A percentile compares a stretch with the other conserved stretches of the same genome.
These are phyloP conservation scores for Diaporthe amygdali DNA, from an alignment of 2,329 filamentous ascomycete species.

Conservation along the genomic window DNA sequence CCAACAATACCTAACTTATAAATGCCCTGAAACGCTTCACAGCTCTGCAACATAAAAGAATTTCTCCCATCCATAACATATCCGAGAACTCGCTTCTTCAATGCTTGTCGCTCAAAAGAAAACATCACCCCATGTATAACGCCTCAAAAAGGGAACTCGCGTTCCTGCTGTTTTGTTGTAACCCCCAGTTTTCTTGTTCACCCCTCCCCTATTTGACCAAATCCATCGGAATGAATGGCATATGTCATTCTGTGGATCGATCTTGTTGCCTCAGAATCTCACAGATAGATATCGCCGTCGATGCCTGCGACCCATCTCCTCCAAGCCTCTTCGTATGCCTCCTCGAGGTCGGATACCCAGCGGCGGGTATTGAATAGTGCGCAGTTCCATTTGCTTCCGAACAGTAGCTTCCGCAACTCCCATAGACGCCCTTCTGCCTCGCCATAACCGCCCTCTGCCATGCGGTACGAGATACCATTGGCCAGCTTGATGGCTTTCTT, in stretches of 20 bases:
- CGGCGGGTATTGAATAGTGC: slow-evolving; percentile 88
- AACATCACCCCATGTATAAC: slow-evolving; percentile 1
- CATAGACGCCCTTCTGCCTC: slow-evolving; percentile 72
- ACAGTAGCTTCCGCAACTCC: slow-evolving; percentile 81
- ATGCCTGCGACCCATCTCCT: slow-evolving; percentile 82
- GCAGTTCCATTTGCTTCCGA: slow-evolving; percentile 83
- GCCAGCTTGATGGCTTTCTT: slow-evolving; percentile 74
- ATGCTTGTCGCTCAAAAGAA: slow-evolving; percentile 9
- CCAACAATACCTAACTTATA: slow-evolving; percentile 2
- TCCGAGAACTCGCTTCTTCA: background rate
- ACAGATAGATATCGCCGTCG: slow-evolving; percentile 91
- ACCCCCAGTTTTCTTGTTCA: background rate
- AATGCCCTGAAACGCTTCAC: background rate
- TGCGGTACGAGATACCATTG: slow-evolving; percentile 63
- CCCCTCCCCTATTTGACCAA: background rate
- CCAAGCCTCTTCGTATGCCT: slow-evolving; percentile 90
- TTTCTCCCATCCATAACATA: background rate
- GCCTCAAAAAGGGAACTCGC: slow-evolving; percentile 20
- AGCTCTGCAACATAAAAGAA: background rate
- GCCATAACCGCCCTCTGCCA: slow-evolving; percentile 49
- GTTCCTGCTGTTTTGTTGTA: slow-evolving; percentile 12
- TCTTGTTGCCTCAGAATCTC: background rate
- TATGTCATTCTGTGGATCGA: background rate
- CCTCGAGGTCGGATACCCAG: slow-evolving; percentile 90
- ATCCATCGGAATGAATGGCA: background rate